Base-by-base conservation (phyloP, 495 filamentous ascomycete species). In the Penicillium desertorum region DNA sequence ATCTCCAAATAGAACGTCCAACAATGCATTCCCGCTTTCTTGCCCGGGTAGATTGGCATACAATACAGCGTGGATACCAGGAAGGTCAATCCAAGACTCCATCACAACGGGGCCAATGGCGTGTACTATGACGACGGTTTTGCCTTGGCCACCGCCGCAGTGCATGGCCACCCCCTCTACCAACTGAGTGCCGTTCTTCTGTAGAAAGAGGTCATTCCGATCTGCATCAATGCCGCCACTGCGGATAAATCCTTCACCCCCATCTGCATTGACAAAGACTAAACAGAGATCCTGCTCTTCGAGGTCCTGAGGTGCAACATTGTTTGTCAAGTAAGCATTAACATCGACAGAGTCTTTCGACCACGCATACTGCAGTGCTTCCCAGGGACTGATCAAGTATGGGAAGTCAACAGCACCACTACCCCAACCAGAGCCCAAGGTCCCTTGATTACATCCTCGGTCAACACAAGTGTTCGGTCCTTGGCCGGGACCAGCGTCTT, bases 41-140 rank as follows among this genome's bases (percentile, higher is more conserved):
- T 97, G 84, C 5, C 92, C 91, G 0, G 94, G 94, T 0, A 98
- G 81, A 62, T 96, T 89, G 17, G 90, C 94, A 51, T 96, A 81
- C 9, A 98, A 61, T 1, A 97, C 85, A 0, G 86, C 92, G 59
- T 93, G 90, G 45, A 98, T 79, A 41, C 81, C 82, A 3, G 90
- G 87, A 1, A 88, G 69, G 47, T 96, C 85, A 59, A 94, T 87
- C 89, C 90, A 98, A 23, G 81, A 73, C 61, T 97, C 94, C 57
- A 97, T 66, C 11, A 92, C 71, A 5, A 96, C 90, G 0, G 94
- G 91, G 0, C 94, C 94, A 22, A 97, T 89, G 3, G 94, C 80
- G 69, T 98, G 94, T n/a, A 97, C 76, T 22, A 97, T 82, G 1
- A 97, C 91, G 14, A 97, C 77, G 10, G 89, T 89, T 39, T 81